phyloP scores from a whole-genome alignment of 805 yeast genomes.

The Ogataea polymorpha region DNA sequence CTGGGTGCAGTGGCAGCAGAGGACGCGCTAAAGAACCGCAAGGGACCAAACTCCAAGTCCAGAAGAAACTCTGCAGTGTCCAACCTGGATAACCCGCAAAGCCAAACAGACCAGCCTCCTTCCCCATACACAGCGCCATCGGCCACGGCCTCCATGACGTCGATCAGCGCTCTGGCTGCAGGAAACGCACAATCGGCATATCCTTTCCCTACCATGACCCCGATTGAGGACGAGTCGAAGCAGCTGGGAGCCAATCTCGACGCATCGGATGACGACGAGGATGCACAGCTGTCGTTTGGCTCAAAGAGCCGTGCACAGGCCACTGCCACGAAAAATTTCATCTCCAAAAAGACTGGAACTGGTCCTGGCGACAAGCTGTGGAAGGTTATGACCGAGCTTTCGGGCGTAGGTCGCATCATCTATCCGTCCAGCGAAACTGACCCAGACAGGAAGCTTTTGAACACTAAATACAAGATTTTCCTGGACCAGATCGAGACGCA shows the following conservation, averaged over 20 bases:
- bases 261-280: slow-evolving; percentile 37
- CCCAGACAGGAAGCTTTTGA: slow-evolving; percentile 68
- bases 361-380: slow-evolving; percentile 65
- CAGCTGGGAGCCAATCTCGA: slow-evolving; percentile 28
- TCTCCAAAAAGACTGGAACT: slow-evolving; percentile 16
- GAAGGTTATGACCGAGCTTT: slow-evolving; percentile 80
- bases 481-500: slow-evolving; percentile 85
- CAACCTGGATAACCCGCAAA: slow-evolving; percentile 7
- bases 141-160: slow-evolving; percentile 68
- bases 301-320: slow-evolving; percentile 54
- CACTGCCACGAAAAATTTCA: slow-evolving; percentile 45
- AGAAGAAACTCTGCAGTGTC: slow-evolving; percentile 31
- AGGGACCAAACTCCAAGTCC: slow-evolving; percentile 18
- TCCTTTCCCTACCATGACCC: slow-evolving; percentile 49
- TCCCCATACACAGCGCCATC: slow-evolving; percentile 80
- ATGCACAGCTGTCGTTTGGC: slow-evolving; percentile 55
- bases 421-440: slow-evolving; percentile 55
- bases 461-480: slow-evolving; percentile 80
- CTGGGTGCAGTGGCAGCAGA: slow-evolving; percentile 93
- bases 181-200: slow-evolving; percentile 35
- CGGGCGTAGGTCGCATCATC: slow-evolving; percentile 80
- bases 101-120: slow-evolving; percentile 33
- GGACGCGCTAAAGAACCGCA: slow-evolving; percentile 41
- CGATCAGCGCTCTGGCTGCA: slow-evolving; percentile 48
- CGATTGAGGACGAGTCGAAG: slow-evolving; percentile 34